Base-by-base conservation (phyloP, 352 stramenopile species). In the Blastocystis sp. region DNA sequence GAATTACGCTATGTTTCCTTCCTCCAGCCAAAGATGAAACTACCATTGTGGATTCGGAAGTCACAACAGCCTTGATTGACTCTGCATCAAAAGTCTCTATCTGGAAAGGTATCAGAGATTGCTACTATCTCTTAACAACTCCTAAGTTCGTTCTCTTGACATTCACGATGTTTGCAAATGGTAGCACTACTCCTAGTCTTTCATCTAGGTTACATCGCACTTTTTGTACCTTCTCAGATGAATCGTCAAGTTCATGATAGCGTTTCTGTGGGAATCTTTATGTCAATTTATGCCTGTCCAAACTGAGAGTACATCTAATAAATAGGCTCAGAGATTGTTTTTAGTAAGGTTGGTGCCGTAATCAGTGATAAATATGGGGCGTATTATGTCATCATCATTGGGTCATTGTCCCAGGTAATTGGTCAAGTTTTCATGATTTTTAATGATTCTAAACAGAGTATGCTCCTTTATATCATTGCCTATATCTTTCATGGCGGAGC, bases 141-240 rank as follows among this genome's bases (percentile, higher is more conserved):
- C 71, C 71, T n/a, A 83, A 83, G 32, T 83, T 83, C 54, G 7
- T 83, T 16, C 39, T 66, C 27, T n/a, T 83, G 3, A 42, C 43
- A 19, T 83, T 63, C 29, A 83, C 71, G 9, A 57, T 83, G 46
- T 83, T 83, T 27, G 49, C 71, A 11, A 83, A 83, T 37, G 71
- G 65, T 77, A 56, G 19, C 1, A 2, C 21, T 35, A n/a, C 43
- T 42, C 43, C 0, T 56, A 12, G 14, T 42, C 65, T 69, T 24
- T 35, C 3, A 3, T 6, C 11, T 54, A 77, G 65, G 71, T 9
- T 83, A 83, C 49, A 83, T 83, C 52, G 71, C 71, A 4, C 21
- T 83, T 35, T 83, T 83, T 19, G 71, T 83, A n/a, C 71, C 71
- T 21, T 65, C 71, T 37, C 71, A 83, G 35, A 83, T 83, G 71